These are phyloP conservation scores for Hygrophorus russula DNA, from an alignment of 768 basidiomycete species.

Conservation along the genomic window DNA sequence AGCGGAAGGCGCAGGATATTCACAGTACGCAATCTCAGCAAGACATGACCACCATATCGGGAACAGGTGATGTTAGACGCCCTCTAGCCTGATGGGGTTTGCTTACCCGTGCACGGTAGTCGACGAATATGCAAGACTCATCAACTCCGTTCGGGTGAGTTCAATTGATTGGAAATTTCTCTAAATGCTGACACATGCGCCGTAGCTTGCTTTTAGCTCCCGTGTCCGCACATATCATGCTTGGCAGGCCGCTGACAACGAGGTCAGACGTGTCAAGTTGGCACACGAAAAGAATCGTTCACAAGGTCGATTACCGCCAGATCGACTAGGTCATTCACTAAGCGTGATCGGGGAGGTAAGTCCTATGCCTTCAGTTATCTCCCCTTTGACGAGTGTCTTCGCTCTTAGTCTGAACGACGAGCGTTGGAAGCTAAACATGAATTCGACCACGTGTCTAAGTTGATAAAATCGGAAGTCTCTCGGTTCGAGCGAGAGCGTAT, in stretches of 20 bases:
- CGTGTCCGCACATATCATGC: slow-evolving; percentile 72
- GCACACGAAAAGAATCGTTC: slow-evolving; percentile 74
- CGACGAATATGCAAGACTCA: slow-evolving; percentile 90
- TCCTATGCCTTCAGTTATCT: slow-evolving; percentile 2
- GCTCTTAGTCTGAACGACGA: slow-evolving; percentile 66
- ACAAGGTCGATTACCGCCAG: slow-evolving; percentile 61
- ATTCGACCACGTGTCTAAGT: slow-evolving; percentile 78
- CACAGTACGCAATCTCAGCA: slow-evolving; percentile 69
- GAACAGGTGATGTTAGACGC: slow-evolving; percentile 38
- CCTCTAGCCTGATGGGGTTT: neutral
- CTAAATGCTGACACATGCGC: neutral
- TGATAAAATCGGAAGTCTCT: slow-evolving; percentile 82
- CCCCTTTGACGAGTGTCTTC: neutral
- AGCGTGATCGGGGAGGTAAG: slow-evolving; percentile 72
- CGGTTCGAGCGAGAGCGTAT: slow-evolving; percentile 91
- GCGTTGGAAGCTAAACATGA: slow-evolving; percentile 77
- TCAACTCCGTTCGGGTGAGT: slow-evolving; percentile 75
- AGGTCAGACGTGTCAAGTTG: slow-evolving; percentile 60
- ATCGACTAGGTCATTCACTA: slow-evolving; percentile 63
- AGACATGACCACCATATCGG: slow-evolving; percentile 74
- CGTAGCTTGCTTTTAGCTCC: slow-evolving; percentile 76
- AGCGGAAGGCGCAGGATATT: slow-evolving; percentile 61
- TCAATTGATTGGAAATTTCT: neutral
- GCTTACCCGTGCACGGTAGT: slow-evolving; percentile 22
- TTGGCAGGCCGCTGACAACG: slow-evolving; percentile 75